Percentiles rank a stretch among this genome's conserved stretches.
Evolutionary conservation across 2,329 filamentous ascomycete species (phyloP).

Genomic region (Fusarium goolgardi): DNA sequence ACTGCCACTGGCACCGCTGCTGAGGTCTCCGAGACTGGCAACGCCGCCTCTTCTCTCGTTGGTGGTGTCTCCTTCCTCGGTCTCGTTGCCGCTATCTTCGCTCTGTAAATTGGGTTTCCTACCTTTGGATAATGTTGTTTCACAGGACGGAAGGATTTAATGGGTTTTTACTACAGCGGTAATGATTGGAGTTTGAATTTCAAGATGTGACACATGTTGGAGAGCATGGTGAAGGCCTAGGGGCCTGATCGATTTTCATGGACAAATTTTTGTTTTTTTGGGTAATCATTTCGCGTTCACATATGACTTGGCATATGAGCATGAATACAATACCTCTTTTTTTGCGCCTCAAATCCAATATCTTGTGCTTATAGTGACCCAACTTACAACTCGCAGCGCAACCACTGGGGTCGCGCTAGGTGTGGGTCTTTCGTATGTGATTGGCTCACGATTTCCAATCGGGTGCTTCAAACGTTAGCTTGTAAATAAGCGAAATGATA

Average conservation of each 20-base stretch:
- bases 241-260: slow-evolving; percentile 41
- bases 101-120: slow-evolving; percentile 56
- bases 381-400: not conserved
- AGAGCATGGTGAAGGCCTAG: slow-evolving; percentile 36
- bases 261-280: slow-evolving; percentile 41
- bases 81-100: slow-evolving; percentile 62
- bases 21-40: slow-evolving; percentile 47
- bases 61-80: slow-evolving; percentile 60
- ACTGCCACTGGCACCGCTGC: slow-evolving; percentile 39
- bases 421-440: slow-evolving; percentile 6
- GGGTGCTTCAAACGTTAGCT: slow-evolving; percentile 9
- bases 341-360: slow-evolving; percentile 21
- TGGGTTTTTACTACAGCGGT: slow-evolving; percentile 39
- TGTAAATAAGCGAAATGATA: slow-evolving; percentile 33
- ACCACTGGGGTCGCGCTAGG: slow-evolving; percentile 12
- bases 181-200: slow-evolving; percentile 44
- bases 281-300: slow-evolving; percentile 43
- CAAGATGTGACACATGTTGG: slow-evolving; percentile 35
- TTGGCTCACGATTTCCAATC: slow-evolving; percentile 32
- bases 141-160: slow-evolving; percentile 35
- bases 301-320: slow-evolving; percentile 41
- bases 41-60: slow-evolving; percentile 53
- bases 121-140: slow-evolving; percentile 11
- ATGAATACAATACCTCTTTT: slow-evolving; percentile 46
- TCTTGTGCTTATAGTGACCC: not conserved